Evolutionary conservation across 139 green algal genomes (phyloP), one percentile per base, ranked within the genome.

Genomic region (Haematococcus lacustris): DNA sequence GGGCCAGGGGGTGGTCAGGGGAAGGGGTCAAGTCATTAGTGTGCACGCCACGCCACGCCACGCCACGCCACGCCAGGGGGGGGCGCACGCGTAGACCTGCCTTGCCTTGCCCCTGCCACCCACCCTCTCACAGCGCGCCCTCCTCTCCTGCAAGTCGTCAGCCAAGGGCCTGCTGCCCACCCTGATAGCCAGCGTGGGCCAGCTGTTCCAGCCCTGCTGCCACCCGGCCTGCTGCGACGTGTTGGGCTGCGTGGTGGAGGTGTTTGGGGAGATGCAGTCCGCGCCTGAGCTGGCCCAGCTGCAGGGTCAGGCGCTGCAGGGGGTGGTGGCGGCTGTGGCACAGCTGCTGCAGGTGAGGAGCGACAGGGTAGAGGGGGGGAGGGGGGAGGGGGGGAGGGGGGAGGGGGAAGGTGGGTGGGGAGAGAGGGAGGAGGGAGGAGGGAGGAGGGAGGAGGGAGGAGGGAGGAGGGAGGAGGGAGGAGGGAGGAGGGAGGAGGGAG

Each of bases 191-290:
- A 64, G 68, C 0, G 37, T 87, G 37, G 38, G 35, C 0, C 51
- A 60, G 5, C 51, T 89, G 3, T 83, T 89, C 50, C 30, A 51
- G 1, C 68, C 64, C 21, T 70, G 66, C 17, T 70, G 75, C 28
- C 71, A 84, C 38, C 64, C 84, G 1, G 66, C 60, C 32, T 77
- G 68, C 68, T 71, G 90, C 28, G 82, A 87, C 30, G 73, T 78
- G 1, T 73, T 91, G 62, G 69, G 43, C 38, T 75, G 78, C 3
- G 66, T 74, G 25, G 67, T 76, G 4, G 87, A 92, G 78, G 47
- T 83, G 70, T 84, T 91, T 65, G 82, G 77, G 30, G 78, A 86
- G 61, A 51, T 87, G 35, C 71, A 60, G 26, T 63, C 39, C 7
- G 63, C 70, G 0, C 80, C 72, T 23, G 81, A 84, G n/a, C n/a